These are phyloP conservation scores for Hypomyces rosellus DNA, from an alignment of 2,329 filamentous ascomycete genomes.

Conservation along the genomic window DNA sequence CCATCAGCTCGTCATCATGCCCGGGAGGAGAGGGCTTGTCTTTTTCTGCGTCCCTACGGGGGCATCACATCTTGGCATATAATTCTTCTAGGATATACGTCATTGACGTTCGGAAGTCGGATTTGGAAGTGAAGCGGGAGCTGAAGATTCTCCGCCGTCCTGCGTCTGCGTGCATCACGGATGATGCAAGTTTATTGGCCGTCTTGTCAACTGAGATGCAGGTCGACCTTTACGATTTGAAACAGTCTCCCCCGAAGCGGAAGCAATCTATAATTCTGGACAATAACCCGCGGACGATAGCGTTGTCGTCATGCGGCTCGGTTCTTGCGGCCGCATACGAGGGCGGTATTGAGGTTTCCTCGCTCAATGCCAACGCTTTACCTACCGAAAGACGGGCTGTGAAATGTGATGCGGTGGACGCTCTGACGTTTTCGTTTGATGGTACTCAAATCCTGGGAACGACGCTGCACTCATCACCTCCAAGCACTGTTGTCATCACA, in stretches of 20 bases:
- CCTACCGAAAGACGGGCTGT: conserved; percentile 66
- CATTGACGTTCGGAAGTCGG: conserved; percentile 57
- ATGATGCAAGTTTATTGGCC: conserved; percentile 69
- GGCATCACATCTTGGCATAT: conserved; percentile 69
- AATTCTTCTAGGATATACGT: conserved; percentile 82
- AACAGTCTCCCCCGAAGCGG: conserved; percentile 56
- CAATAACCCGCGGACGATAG: conserved; percentile 70
- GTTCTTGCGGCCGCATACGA: conserved; percentile 81
- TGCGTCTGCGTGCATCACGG: conserved; percentile 68
- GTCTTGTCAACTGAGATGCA: conserved; percentile 78
- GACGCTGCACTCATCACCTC: conserved; percentile 56
- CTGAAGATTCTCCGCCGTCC: conserved; percentile 74
- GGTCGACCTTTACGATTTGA: conserved; percentile 77
- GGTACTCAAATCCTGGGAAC: conserved; percentile 74
- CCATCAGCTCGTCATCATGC: conserved; percentile 75
- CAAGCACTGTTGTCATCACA: conserved; percentile 69
- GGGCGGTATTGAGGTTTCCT: conserved; percentile 82
- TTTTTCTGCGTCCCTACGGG: conserved; percentile 71
- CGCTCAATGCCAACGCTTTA: conserved; percentile 58
- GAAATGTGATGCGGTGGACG: conserved; percentile 70
- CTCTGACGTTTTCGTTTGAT: conserved; percentile 68
- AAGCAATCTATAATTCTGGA: conserved; percentile 72
- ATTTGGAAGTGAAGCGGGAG: conserved; percentile 64
- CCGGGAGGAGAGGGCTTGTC: conserved; percentile 82
- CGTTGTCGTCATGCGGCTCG: conserved; percentile 72